Evolutionary conservation across 208 protist genomes (phyloP).

Genomic region (Trypanosoma theileri): DNA sequence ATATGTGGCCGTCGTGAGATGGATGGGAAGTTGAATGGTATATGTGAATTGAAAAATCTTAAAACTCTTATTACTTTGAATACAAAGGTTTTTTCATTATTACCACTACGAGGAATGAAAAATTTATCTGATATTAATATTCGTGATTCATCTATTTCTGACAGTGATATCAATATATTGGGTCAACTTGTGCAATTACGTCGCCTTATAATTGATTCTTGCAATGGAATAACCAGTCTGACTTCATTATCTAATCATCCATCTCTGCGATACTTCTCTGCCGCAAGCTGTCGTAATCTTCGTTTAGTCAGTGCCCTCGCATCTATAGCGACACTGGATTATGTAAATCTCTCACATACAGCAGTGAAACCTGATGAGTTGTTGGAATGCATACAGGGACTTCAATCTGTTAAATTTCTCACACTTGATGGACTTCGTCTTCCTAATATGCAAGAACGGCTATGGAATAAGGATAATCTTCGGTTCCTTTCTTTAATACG

Average conservation of each 20-base stretch:
- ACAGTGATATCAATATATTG: slow-evolving; percentile 40
- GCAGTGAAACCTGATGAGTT: neutral
- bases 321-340: slow-evolving; percentile 12
- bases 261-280: slow-evolving; percentile 12
- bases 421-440: slow-evolving; percentile 3
- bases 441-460: slow-evolving; percentile 2
- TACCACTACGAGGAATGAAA: slow-evolving; percentile 27
- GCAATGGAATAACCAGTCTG: slow-evolving; percentile 40
- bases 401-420: neutral
- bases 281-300: slow-evolving; percentile 1
- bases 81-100: slow-evolving; percentile 33
- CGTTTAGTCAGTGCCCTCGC: slow-evolving; percentile 9
- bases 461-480: slow-evolving; percentile 26
- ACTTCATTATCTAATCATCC: slow-evolving; percentile 33
- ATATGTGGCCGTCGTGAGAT: slow-evolving; percentile 24
- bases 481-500: slow-evolving; percentile 15
- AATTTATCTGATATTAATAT: slow-evolving; percentile 34
- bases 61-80: slow-evolving; percentile 25
- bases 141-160: slow-evolving; percentile 35
- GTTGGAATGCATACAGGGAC: neutral
- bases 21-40: slow-evolving; percentile 29
- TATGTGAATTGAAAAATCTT: slow-evolving; percentile 32
- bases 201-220: slow-evolving; percentile 38
- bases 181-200: slow-evolving; percentile 35
- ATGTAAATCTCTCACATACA: slow-evolving; percentile 14